Evolutionary conservation across 2,329 filamentous ascomycete genomes (phyloP).

Genomic region (Didymosphaeria variabile): DNA sequence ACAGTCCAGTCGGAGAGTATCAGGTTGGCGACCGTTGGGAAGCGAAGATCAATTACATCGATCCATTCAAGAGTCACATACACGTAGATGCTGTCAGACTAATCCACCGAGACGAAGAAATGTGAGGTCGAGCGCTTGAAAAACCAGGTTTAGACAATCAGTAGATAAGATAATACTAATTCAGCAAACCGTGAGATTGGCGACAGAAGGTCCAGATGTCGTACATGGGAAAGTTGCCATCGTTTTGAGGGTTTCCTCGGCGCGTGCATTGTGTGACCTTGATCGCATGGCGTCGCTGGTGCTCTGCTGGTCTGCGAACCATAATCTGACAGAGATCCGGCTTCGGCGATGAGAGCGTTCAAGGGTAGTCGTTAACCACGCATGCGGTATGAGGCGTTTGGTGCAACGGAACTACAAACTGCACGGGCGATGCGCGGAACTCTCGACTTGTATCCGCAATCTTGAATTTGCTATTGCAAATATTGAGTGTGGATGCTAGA

Average conservation of each 20-base stretch:
- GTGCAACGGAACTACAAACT: conserved; percentile 28
- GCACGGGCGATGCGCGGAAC: conserved; percentile 9
- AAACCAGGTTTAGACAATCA: neutral
- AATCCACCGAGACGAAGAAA: conserved; percentile 35
- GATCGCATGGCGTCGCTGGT: conserved; percentile 10
- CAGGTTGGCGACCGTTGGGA: conserved; percentile 58
- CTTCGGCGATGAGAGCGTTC: conserved; percentile 13
- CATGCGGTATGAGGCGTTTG: conserved; percentile 30
- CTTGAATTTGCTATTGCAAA: neutral
- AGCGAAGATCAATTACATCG: conserved; percentile 47
- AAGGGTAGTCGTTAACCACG: conserved; percentile 13
- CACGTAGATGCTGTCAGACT: conserved; percentile 51
- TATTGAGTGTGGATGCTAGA: neutral
- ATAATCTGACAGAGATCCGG: neutral
- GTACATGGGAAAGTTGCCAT: neutral
- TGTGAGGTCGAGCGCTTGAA: neutral
- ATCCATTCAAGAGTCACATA: conserved; percentile 45
- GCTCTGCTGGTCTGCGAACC: neutral
- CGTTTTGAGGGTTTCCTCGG: neutral
- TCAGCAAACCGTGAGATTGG: neutral
- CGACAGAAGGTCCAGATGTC: neutral
- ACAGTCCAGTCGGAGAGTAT: conserved; percentile 24
- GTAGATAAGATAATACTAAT: neutral
- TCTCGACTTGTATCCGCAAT: conserved; percentile 2
- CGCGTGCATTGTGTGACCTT: conserved; percentile 15